Evolutionary conservation across 2,329 filamentous ascomycete species (phyloP), one percentile per base, ranked within the genome.

Genomic region (Apiospora koreana): DNA sequence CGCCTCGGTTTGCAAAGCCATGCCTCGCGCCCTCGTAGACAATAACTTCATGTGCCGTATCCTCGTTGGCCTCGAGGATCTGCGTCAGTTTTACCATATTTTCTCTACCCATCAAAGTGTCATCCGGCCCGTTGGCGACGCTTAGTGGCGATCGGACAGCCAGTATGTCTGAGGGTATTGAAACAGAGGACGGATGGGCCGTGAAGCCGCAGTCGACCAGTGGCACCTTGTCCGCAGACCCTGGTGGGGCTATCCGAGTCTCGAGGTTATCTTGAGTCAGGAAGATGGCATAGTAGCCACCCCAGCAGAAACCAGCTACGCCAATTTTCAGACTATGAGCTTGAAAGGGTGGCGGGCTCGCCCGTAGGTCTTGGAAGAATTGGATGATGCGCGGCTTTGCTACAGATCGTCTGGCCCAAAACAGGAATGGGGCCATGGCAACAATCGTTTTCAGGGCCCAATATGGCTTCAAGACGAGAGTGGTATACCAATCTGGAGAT

Each of bases 251-350:
- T 18, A 69, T 46, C 16, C 66, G 66, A 35, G 73, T 73, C 3
- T 67, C 46, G 28, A 76, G 74, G 2, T 70, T 58, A 68, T 83
- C 79, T 42, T 80, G 78, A 12, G 80, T 78, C 8, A 87, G 79
- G 23, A 80, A 74, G 25, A 85, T 75, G 1, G 82, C 77, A 71
- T 86, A 81, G 68, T 81, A 81, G 8, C 85, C 86, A 18, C 86
- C 86, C 86, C 86, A 88, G 79, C 86, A 88, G 78, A 86, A 88
- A 0, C 86, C 86, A 0, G 84, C 84, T 0, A 81, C 83, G 41
- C 82, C 85, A 66, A 87, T 76, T 69, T 82, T 83, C 8, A 82
- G 75, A 70, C 23, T 76, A 70, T n/a, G 77, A 75, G 69, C 48
- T 35, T 5, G 48, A 2, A 46, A 50, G 28, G 70, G 70, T 42